Evolutionary conservation across 2,329 filamentous ascomycete species (phyloP), one percentile per base, ranked within the genome.

Genomic region (Pleoardoris graminearum): DNA sequence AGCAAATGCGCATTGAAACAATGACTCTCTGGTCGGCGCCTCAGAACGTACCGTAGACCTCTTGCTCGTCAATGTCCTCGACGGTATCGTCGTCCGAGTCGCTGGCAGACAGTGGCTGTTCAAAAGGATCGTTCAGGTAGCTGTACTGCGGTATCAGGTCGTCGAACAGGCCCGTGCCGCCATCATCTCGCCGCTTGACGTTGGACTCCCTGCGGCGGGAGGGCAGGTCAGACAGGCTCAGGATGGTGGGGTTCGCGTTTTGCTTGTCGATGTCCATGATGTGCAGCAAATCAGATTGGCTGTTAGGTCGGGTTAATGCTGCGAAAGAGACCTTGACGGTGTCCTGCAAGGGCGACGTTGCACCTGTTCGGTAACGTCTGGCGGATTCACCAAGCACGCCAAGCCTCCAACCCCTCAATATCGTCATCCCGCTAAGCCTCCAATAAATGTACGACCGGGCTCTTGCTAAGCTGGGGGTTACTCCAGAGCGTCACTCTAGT

Each of bases 61-160:
- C 94, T 74, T 97, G 94, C 73, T 95, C 90, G 70, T 99, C 94
- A 62, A 99, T 96, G 51, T 89, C 89, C 64, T 97, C 92, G 30
- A 86, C 80, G 1, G 79, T 77, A 43, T 85, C 81, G 53, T 87
- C 84, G 52, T 85, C 83, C 7, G 74, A 74, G 42, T 72, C 65
- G 42, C 69, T 73, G 21, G 73, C 72, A 43, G 68, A 71, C 23
- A 51, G 61, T 42, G 60, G 70, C 64, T 57, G 69, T 56, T 60
- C 73, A 50, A 82, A 80, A 30, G 80, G 77, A 63, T 84, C 80
- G 56, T 70, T 74, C 48, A 77, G 69, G 56, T 79, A 77, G 51
- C 73, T 75, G 58, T 79, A 77, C n/a, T 75, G 70, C 32, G 81
- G 78, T 49, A 81, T 68, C 17, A 82, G 74, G 54, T 75, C 74